Conservation (phyloP, 1,284 basidiomycete species). For the Clitocybe nebularis region DNA sequence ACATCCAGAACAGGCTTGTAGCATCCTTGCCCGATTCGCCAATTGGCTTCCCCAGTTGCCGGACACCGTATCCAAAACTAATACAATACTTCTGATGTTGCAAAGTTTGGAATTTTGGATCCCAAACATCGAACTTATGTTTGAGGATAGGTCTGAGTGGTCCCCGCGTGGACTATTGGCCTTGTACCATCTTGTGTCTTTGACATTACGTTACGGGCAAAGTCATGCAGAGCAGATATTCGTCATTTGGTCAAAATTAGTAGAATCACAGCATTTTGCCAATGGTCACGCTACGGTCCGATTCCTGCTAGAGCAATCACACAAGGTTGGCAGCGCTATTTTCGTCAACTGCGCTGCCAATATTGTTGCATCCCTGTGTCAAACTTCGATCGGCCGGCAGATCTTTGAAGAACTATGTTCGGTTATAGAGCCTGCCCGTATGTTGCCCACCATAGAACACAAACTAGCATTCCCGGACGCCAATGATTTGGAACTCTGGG, state of each 20-base stretch:
- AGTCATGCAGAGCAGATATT: conserved; percentile 81
- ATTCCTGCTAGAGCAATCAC: conserved; percentile 86
- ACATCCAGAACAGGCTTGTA: conserved; percentile 67
- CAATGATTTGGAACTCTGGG: conserved; percentile 71
- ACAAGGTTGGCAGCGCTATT: conserved; percentile 74
- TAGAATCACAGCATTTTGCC: conserved; percentile 62
- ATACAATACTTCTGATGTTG: conserved; percentile 52
- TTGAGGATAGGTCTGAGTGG: conserved; percentile 52
- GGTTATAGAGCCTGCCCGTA: conserved; percentile 80
- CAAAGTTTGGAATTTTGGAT: conserved; percentile 83
- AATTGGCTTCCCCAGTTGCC: conserved; percentile 71
- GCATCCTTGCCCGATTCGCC: conserved; percentile 73
- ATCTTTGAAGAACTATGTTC: conserved; percentile 84
- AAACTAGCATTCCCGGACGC: conserved; percentile 64
- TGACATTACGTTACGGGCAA: conserved; percentile 79
- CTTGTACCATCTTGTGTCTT: conserved; percentile 80
- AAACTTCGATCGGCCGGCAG: conserved; percentile 68
- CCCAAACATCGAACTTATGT: conserved; percentile 67
- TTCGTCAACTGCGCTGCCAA: conserved; percentile 81
- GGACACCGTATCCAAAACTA: conserved; percentile 42
- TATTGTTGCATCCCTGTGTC: conserved; percentile 82
- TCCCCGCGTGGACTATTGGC: conserved; percentile 62
- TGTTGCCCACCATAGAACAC: conserved; percentile 75
- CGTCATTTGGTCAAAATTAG: conserved; percentile 77
- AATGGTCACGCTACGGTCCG: conserved; percentile 81